phyloP scores from a whole-genome alignment of 805 yeast species.

The Ogataea nitratoaversa region DNA sequence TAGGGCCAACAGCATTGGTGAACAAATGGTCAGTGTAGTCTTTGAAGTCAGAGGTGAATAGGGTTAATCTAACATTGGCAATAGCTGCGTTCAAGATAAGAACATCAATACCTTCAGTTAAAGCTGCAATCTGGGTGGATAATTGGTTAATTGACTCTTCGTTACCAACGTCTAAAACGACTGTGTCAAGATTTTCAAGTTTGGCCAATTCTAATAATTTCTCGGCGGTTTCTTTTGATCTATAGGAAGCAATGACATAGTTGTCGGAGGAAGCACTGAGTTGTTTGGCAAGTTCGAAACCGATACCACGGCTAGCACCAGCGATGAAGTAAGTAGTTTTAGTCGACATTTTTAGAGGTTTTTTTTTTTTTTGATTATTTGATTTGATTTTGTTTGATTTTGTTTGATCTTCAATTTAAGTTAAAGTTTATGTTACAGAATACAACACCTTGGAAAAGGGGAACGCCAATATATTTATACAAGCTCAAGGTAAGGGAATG shows the following conservation, averaged over 20 bases:
- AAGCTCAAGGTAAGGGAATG: too few species aligned
- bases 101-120: slow-evolving; percentile 6
- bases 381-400: too few species aligned
- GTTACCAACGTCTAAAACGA: slow-evolving; percentile 4
- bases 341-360: background rate
- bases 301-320: slow-evolving; percentile 2
- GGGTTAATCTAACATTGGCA: too few species aligned
- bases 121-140: background rate
- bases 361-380: too few species aligned
- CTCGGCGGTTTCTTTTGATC: background rate
- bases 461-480: too few species aligned
- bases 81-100: background rate
- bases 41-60: too few species aligned
- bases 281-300: background rate
- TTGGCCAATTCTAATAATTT: background rate
- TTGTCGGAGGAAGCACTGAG: background rate
- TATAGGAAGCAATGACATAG: background rate
- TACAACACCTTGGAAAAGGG: too few species aligned
- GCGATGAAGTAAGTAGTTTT: background rate
- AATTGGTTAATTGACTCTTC: slow-evolving; percentile 6
- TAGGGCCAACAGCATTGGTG: slow-evolving; percentile 7
- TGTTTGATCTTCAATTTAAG: too few species aligned
- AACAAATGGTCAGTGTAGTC: background rate
- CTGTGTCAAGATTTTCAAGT: slow-evolving; percentile 2
- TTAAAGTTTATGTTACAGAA: too few species aligned